Evolutionary conservation across 345 rosid species (phyloP).

Genomic region (thale cress (Arabidopsis thaliana)): DNA sequence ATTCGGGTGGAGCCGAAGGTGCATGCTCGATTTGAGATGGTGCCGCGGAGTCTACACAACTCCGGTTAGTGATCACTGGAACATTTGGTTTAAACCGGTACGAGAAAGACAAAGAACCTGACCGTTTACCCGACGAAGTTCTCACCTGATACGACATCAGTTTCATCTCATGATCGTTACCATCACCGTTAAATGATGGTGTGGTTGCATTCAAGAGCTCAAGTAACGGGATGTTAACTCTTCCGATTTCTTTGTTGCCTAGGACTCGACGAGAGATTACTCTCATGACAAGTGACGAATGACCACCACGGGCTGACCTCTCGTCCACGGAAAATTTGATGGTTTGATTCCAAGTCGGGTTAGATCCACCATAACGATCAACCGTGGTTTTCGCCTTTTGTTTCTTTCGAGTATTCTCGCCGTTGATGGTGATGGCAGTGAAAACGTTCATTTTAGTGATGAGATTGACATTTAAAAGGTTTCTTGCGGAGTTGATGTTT

Average conservation of each 20-base stretch:
- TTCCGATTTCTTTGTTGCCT: conserved; percentile 65
- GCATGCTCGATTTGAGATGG: background rate
- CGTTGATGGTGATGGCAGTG: conserved; percentile 54
- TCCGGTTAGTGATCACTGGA: conserved; percentile 19
- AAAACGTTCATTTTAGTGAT: conserved; percentile 75
- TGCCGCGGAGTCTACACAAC: conserved; percentile 1
- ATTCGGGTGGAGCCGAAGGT: conserved; percentile 29
- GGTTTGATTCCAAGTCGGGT: conserved; percentile 69
- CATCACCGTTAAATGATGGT: background rate
- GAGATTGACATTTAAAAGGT: conserved; percentile 62
- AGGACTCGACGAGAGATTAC: conserved; percentile 54
- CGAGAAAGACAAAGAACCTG: conserved; percentile 62
- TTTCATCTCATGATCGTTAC: conserved; percentile 35
- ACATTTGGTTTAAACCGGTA: conserved; percentile 50
- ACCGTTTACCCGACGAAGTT: conserved; percentile 58
- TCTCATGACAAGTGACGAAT: conserved; percentile 50
- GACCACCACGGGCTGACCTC: conserved; percentile 49
- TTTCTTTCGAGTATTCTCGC: conserved; percentile 34
- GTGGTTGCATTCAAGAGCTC: conserved; percentile 51
- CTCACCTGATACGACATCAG: conserved; percentile 59
- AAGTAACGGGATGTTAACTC: conserved; percentile 63
- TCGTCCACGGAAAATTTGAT: conserved; percentile 55
- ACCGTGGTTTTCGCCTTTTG: conserved; percentile 54
- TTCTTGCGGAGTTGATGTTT: conserved; percentile 59
- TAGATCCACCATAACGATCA: conserved; percentile 53